Evolutionary conservation across 2,329 filamentous ascomycete genomes (phyloP).

Genomic region (Elsinoe perseae): DNA sequence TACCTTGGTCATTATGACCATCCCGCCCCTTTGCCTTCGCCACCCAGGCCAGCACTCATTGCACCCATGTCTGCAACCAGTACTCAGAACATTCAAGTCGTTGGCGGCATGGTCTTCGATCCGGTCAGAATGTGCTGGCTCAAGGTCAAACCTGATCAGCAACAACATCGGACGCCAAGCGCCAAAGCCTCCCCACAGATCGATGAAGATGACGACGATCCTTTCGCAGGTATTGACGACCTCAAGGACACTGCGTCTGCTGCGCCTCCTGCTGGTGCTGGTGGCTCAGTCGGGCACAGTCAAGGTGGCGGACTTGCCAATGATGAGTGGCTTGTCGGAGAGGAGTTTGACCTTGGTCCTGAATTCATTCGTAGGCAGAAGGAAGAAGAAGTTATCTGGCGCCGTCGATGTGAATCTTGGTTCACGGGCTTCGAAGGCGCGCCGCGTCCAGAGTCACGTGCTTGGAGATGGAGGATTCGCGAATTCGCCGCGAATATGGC

Average conservation of each 20-base stretch:
- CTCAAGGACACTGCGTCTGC: constrained; percentile 55
- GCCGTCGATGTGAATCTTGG: constrained; percentile 81
- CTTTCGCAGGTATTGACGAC: constrained; percentile 91
- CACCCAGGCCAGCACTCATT: constrained; percentile 67
- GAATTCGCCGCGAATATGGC: constrained; percentile 25
- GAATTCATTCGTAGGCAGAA: constrained; percentile 84
- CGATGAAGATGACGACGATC: constrained; percentile 78
- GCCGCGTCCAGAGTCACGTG: constrained; percentile 48
- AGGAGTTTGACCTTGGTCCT: constrained; percentile 95
- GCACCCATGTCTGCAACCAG: constrained; percentile 65
- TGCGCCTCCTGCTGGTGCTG: constrained; percentile 8
- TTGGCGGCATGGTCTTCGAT: constrained; percentile 98
- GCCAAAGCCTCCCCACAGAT: constrained; percentile 41
- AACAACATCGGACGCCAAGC: constrained; percentile 27
- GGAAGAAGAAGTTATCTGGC: constrained; percentile 88
- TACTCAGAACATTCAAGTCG: constrained; percentile 78
- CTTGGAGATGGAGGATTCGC: constrained; percentile 69
- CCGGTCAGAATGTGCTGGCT: constrained; percentile 97
- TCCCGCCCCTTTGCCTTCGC: constrained; percentile 30
- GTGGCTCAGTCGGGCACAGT: constrained; percentile 21
- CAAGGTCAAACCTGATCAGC: constrained; percentile 49
- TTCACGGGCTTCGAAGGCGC: constrained; percentile 47
- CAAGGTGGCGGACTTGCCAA: constrained; percentile 27
- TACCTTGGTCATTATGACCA: constrained; percentile 26
- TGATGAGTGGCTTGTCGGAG: constrained; percentile 64